Evolutionary conservation across 2,329 filamentous ascomycete species (phyloP).

Genomic region (Talaromyces sp.): DNA sequence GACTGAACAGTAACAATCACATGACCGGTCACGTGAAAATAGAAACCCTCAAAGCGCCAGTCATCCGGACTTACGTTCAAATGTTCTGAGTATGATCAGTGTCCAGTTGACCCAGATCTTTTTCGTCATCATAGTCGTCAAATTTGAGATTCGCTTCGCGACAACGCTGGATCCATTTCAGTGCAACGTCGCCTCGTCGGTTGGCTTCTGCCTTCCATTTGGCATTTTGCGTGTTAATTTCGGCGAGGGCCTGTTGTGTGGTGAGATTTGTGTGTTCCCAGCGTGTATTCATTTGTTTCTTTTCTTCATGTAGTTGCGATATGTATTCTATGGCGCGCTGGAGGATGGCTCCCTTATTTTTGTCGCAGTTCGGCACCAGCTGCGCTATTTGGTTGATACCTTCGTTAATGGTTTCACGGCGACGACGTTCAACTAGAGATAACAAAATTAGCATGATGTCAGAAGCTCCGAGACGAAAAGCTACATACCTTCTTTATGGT

Average conservation of each 20-base stretch:
- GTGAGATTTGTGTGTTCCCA: constrained; percentile 45
- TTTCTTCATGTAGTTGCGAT: constrained; percentile 63
- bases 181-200: constrained; percentile 68
- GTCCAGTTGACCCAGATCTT: constrained; percentile 38
- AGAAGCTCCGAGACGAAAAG: neutral
- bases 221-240: constrained; percentile 89
- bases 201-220: constrained; percentile 92
- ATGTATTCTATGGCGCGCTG: constrained; percentile 94
- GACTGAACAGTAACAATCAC: neutral
- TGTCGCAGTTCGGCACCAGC: constrained; percentile 95
- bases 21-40: neutral
- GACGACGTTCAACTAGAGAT: constrained; percentile 78
- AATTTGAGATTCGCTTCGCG: constrained; percentile 48
- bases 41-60: neutral
- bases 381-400: constrained; percentile 97
- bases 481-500: constrained; percentile 89
- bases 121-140: constrained; percentile 46
- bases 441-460: neutral
- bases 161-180: constrained; percentile 47
- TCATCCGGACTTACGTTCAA: neutral
- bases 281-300: constrained; percentile 40
- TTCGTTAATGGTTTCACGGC: constrained; percentile 97
- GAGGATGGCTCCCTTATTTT: constrained; percentile 97
- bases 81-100: constrained; percentile 29
- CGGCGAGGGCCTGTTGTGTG: constrained; percentile 56